Conservation (phyloP, 257 asterid species). For the Voacanga thouarsii region DNA sequence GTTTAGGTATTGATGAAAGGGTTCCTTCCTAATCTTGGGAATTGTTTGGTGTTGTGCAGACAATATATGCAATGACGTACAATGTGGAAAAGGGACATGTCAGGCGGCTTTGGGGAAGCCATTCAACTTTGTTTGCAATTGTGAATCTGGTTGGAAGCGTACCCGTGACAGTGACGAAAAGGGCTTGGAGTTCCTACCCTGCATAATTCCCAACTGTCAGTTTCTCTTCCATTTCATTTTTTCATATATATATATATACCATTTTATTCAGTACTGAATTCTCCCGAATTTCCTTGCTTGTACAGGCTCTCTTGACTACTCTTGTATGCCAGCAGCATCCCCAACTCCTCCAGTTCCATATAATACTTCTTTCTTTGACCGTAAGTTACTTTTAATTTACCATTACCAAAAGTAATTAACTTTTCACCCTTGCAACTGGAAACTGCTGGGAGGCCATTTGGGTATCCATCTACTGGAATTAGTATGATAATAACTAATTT, state of each 20-base stretch:
- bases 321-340: slow-evolving; percentile 80
- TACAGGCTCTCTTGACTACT: slow-evolving; percentile 69
- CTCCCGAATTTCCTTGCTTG: neutral
- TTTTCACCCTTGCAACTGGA: neutral
- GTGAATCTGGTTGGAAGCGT: slow-evolving; percentile 67
- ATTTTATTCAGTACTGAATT: too few relatives aligned
- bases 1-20: neutral
- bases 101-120: slow-evolving; percentile 38
- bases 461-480: too few relatives aligned
- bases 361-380: slow-evolving; percentile 57
- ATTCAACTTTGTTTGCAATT: slow-evolving; percentile 55
- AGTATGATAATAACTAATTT: too few relatives aligned
- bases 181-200: slow-evolving; percentile 52
- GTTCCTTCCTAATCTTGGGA: neutral
- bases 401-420: neutral
- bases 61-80: slow-evolving; percentile 53
- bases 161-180: slow-evolving; percentile 39
- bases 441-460: too few relatives aligned
- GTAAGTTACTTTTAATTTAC: slow-evolving; percentile 28
- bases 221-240: neutral
- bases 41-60: slow-evolving; percentile 23
- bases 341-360: slow-evolving; percentile 53
- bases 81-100: slow-evolving; percentile 79
- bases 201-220: slow-evolving; percentile 67
- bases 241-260: too few relatives aligned